Base-by-base conservation (phyloP, 78 protist genomes). In the Dictyostelium capitatum region DNA sequence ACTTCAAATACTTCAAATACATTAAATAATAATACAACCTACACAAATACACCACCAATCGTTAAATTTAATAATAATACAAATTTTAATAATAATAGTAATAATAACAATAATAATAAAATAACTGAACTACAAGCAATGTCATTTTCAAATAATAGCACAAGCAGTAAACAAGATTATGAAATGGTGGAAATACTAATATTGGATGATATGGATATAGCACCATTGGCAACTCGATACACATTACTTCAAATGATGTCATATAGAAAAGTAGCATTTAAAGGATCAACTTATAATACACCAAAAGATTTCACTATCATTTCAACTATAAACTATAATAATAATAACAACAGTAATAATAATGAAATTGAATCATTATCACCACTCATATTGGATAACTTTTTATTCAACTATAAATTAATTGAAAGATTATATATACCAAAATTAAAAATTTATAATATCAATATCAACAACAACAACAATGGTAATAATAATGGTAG, bases 181-280 rank as follows among this genome's bases (percentile, higher is more conserved):
- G 50, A 37, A 46, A 87, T 87, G 93, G 93, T 77, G 11, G 93
- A 87, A 51, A 77, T 87, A 23, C 47, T 87, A 47, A 30, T 87
- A 14, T 79, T 87, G 4, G 93, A 87, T 50, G 79, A 87, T n/a
- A 77, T 87, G 9, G 93, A 87, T 77, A 59, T 77, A 15, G 93
- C 93, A 30, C 92, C 93, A 30, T n/a, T 87, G 17, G 64, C 83
- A 43, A 87, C 93, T 12, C 57, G 93, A 48, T 65, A 87, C 12
- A 87, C 93, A 5, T 41, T 87, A n/a, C 69, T 87, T 10, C 93
- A 87, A 65, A 87, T 87, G 93, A 87, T 87, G 93, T 48, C 84
- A 9, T 77, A 70, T 41, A 41, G 70, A 74, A 87, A 77, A 19
- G 93, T 87, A 28, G 93, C 93, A 2, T 87, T 48, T 47, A 87